Base-by-base conservation (phyloP, 768 basidiomycete genomes). In the Russula sp. region DNA sequence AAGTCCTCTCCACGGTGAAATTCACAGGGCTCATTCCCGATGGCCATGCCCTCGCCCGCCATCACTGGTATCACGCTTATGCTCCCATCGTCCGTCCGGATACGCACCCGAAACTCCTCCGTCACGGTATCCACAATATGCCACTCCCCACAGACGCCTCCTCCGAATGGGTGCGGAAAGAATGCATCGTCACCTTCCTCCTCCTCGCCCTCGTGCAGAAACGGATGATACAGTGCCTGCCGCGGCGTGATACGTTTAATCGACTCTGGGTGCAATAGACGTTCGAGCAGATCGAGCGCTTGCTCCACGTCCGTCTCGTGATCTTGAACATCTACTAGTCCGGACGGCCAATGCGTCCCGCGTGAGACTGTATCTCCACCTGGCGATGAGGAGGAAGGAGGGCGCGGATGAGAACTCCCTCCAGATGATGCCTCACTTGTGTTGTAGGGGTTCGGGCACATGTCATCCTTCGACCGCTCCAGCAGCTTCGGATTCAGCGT, bases 161-260 rank as follows among this genome's bases (percentile, higher is more conserved):
- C 77, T 2, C 86, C 87, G 59, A 80, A 82, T 26, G 81, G 83
- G 70, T 89, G 87, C 8, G 91, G 90, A 60, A 86, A 83, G 67
- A 81, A 81, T 62, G 82, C 84, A 62, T 90, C 88, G 59, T 91
- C 88, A 58, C 80, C 81, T 57, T 86, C 84, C 61, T 89, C 87
- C 36, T 79, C 81, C 3, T 68, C 70, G 34, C 76, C 79, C 22
- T 77, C 80, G 0, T 75, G 67, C 54, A 98, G 79, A 75, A 97
- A 98, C 0, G 84, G 81, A 71, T 98, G 94, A 63, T 82, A 82
- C 52, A 98, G 79, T 20, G 89, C 92, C 8, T 83, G 78, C 20
- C 81, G 80, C 3, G 95, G 92, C 4, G 91, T 93, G 61, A 87
- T 81, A 24, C 95, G 84, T 59, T 83, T 84, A 24, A 85, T 87